Evolutionary conservation across 768 basidiomycete genomes (phyloP), one percentile per base, ranked within the genome.

Genomic region (Tylopilus subfusipes): DNA sequence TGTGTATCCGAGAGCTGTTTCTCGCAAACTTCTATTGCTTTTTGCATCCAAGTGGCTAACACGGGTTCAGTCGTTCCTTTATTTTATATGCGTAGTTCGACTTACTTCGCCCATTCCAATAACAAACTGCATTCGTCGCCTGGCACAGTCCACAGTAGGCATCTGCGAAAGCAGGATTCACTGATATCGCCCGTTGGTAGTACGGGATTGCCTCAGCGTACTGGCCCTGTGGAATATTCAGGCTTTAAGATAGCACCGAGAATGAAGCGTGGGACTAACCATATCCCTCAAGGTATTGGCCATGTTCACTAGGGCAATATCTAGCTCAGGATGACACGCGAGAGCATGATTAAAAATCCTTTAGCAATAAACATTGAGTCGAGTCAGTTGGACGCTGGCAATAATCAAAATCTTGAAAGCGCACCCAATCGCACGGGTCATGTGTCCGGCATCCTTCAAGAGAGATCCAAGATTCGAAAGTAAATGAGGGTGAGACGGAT

Each of bases 391-490:
- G 25, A 53, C n/a, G n/a, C 30, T 34, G 24, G 42, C 10, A 29
- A 40, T 25, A 19, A 34, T 27, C 34, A 2, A 29, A 18, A 10
- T 24, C 30, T 13, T 16, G 30, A 50, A 18, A 31, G 58, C 74
- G 52, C 43, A 78, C 77, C 66, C 63, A 42, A 81, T 73, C 3
- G 79, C 79, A 45, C 74, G 66, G 0, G 66, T 65, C 10, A 69
- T 64, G 22, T 75, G 67, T 6, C 80, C 79, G 30, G 74, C 71
- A 55, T 81, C 79, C 57, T 81, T 81, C 52, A 78, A 60, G 14
- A 81, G 72, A 10, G 78, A 79, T 5, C 80, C 79, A 24, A 78
- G 65, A 56, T 81, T 81, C 5, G 78, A 79, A 48, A 79, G 71
- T 14, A 81, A 63, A 57, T 80, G 78, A 31, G 79, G 78, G 53